Evolutionary conservation across 2,329 filamentous ascomycete genomes (phyloP), one percentile per base, ranked within the genome.

Genomic region (Cercospora sesami): DNA sequence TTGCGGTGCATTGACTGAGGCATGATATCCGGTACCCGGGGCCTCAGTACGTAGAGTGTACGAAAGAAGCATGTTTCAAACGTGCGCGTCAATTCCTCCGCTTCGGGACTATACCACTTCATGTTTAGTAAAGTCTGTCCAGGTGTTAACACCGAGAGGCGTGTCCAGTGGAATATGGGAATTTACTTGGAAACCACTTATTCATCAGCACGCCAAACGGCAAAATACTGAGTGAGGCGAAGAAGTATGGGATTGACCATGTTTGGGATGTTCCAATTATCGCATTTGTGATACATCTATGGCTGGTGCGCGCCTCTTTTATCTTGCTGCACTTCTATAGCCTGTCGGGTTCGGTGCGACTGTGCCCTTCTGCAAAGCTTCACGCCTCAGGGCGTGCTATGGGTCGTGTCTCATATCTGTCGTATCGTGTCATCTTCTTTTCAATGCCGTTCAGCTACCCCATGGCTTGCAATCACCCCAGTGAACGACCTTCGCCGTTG

Each of bases 321-420:
- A 60, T 60, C 33, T 16, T 12, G 58, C 33, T 14, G 58, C 33
- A 23, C 31, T 28, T 39, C 31, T 60, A 36, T 45, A 28, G 48
- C 48, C 48, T n/a, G 48, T 28, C 3, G 48, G 8, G 6, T 28
- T 53, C 5, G 10, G 48, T 14, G 48, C 48, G 21, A 53, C 12
- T 53, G 10, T 53, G 16, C 21, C 48, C 48, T 26, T n/a, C 21
- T 55, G 48, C 48, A 3, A 55, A 26, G 23, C 48, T 28, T n/a
- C 23, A n/a, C 16, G 48, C 21, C 18, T 53, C 23, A 28, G 48
- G 7, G 48, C 23, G 28, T 53, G 48, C 61, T 18, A 64, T 39
- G 48, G 16, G 12, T 64, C 61, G 31, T 64, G 21, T 64, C 61
- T 64, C 61, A 57, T 64, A 21, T 55, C 31, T 36, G 16, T 59